Conservation (phyloP, 768 basidiomycete species). For the Pleurotus platypus region DNA sequence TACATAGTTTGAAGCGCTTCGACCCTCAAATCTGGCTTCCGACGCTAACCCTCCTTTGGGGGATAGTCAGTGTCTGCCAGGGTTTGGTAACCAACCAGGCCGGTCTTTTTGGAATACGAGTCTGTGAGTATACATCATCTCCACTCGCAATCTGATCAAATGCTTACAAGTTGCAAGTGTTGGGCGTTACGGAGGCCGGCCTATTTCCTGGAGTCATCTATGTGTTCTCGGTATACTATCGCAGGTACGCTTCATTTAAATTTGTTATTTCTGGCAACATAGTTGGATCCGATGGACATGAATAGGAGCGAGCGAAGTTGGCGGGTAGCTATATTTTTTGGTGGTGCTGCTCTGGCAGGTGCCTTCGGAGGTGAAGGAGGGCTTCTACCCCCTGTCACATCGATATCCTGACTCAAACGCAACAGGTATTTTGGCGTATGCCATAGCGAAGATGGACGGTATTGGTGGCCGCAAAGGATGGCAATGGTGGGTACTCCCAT, state of each 20-base stretch:
- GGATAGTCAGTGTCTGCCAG: conserved; percentile 49
- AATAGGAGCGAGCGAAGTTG: conserved; percentile 52
- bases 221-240: conserved; percentile 58
- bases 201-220: conserved; percentile 57
- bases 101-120: conserved; percentile 51
- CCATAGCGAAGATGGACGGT: conserved; percentile 58
- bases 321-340: conserved; percentile 62
- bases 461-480: conserved; percentile 58
- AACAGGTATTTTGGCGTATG: conserved; percentile 54
- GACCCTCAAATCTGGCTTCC: conserved; percentile 62
- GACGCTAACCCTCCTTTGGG: conserved; percentile 56
- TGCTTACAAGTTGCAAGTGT: conserved; percentile 28
- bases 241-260: conserved; percentile 24
- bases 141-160: neutral
- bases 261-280: neutral
- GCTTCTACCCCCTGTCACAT: neutral
- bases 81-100: conserved; percentile 52
- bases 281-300: neutral
- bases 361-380: conserved; percentile 52
- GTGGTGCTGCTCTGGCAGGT: conserved; percentile 58
- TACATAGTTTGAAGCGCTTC: conserved; percentile 49
- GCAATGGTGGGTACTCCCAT: conserved; percentile 41
- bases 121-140: conserved; percentile 30
- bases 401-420: neutral
- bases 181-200: conserved; percentile 59